Conservation (phyloP, 2,329 filamentous ascomycete species). For the Drechslerella stenobrocha region DNA sequence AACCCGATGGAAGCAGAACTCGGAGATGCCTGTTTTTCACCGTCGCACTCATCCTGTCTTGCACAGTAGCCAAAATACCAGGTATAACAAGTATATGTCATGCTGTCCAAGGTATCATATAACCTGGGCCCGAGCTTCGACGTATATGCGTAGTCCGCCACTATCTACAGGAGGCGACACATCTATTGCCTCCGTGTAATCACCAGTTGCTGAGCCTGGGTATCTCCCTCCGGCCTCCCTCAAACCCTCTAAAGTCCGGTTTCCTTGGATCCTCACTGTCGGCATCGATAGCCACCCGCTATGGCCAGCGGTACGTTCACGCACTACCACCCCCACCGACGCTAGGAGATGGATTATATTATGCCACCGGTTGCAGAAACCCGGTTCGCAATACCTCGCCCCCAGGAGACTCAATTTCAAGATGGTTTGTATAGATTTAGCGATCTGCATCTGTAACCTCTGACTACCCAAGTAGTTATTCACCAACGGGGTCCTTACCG, state of each 20-base stretch:
- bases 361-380: conserved; percentile 17
- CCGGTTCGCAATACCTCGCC: conserved; percentile 12
- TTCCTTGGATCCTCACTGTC: conserved; percentile 18
- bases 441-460: too few species aligned
- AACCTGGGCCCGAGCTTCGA: too few species aligned
- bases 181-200: background rate
- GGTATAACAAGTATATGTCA: too few species aligned
- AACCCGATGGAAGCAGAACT: conserved; percentile 29
- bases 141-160: too few species aligned
- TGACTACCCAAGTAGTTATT: too few species aligned
- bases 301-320: conserved; percentile 2
- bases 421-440: too few species aligned
- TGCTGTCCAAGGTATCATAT: too few species aligned
- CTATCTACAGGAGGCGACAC: background rate
- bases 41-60: too few species aligned
- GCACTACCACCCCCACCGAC: conserved; percentile 5
- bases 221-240: too few species aligned
- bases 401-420: background rate
- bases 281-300: background rate
- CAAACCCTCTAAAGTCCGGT: conserved; percentile 37
- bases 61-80: too few species aligned
- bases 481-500: conserved; percentile 12
- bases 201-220: too few species aligned
- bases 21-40: conserved; percentile 20
- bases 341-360: background rate